A percentile compares a stretch with the other conserved stretches of the same genome.
phyloP scores from a whole-genome alignment of 805 yeast genomes.

The Wickerhamomyces bovis region DNA sequence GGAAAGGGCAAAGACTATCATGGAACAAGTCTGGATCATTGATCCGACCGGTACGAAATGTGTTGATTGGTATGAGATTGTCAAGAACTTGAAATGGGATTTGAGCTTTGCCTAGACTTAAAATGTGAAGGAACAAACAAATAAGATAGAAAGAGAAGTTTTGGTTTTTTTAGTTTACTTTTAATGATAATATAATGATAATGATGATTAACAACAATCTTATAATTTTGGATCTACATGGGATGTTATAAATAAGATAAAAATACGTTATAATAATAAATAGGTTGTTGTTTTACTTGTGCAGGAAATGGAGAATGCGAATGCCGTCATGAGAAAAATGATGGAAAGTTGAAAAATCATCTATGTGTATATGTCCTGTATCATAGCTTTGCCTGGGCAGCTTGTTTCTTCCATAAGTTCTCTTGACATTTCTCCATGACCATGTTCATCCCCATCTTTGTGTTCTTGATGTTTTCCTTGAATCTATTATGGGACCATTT shows the following conservation, averaged over 20 bases:
- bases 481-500: slow-evolving; percentile 73
- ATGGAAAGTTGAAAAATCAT: not conserved
- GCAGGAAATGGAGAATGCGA: not conserved
- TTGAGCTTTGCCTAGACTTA: slow-evolving; percentile 73
- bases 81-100: slow-evolving; percentile 69
- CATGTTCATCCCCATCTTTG: slow-evolving; percentile 66
- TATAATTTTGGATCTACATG: not conserved
- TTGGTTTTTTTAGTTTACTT: too few relatives aligned
- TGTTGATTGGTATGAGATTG: slow-evolving; percentile 69
- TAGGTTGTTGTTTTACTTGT: not conserved
- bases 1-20: slow-evolving; percentile 34
- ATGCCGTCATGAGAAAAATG: not conserved
- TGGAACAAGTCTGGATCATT: slow-evolving; percentile 38
- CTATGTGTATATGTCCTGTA: not conserved
- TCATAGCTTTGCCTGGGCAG: not conserved
- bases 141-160: not conserved
- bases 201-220: not conserved
- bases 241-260: too few relatives aligned
- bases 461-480: slow-evolving; percentile 56
- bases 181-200: not conserved
- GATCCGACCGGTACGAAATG: slow-evolving; percentile 47
- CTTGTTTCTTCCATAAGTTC: slow-evolving; percentile 10
- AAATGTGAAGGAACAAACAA: not conserved
- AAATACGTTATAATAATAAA: too few relatives aligned
- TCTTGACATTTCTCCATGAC: slow-evolving; percentile 64